Conservation (phyloP, 2,329 filamentous ascomycete genomes). For the Talaromyces verruculosus region DNA sequence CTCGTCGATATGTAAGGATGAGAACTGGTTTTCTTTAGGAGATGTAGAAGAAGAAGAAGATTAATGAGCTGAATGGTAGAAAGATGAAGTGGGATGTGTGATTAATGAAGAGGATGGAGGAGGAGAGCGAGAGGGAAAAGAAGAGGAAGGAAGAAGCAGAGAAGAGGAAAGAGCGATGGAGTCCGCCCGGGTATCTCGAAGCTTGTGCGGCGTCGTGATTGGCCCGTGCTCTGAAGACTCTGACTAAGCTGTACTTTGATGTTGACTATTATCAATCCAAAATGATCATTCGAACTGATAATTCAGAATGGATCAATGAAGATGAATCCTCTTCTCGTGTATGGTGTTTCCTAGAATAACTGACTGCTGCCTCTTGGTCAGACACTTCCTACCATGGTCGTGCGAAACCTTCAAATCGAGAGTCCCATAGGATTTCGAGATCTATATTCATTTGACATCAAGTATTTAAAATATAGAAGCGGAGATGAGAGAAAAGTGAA, state of each 20-base stretch:
- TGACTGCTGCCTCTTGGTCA: background rate
- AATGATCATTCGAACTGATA: background rate
- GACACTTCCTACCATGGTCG: background rate
- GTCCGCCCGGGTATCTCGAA: constrained; percentile 2
- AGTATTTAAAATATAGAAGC: constrained; percentile 4
- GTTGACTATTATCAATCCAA: background rate
- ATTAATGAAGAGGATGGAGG: constrained; percentile 6
- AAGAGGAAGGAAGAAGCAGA: background rate
- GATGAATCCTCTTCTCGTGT: background rate
- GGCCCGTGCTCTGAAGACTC: constrained; percentile 3
- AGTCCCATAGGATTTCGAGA: background rate
- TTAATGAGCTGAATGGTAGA: background rate
- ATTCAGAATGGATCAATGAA: background rate
- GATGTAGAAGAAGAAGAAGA: background rate
- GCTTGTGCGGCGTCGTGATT: constrained; percentile 9
- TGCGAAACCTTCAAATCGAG: background rate
- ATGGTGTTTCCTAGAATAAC: background rate
- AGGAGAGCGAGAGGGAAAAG: background rate
- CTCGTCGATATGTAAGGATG: background rate
- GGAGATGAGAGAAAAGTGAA: background rate
- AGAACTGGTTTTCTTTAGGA: background rate
- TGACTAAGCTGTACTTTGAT: constrained; percentile 4
- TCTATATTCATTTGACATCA: background rate
- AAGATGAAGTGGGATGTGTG: background rate
- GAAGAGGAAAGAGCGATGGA: constrained; percentile 9